Conservation (phyloP, 1,284 basidiomycete genomes). For the Ceratobasidium sp. region DNA sequence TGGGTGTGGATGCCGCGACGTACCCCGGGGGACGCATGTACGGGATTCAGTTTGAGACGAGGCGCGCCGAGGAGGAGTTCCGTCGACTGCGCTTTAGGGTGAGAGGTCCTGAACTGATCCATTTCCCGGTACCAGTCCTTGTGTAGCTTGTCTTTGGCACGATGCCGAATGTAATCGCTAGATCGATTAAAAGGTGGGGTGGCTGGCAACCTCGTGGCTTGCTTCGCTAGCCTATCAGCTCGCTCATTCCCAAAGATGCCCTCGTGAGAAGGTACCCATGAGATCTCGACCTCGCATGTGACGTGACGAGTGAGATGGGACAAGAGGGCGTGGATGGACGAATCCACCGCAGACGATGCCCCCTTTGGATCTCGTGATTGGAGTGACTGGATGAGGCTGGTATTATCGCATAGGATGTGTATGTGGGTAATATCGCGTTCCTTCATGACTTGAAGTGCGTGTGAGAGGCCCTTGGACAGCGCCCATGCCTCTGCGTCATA, state of each 20-base stretch:
- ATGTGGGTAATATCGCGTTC: not conserved
- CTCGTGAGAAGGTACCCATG: not conserved
- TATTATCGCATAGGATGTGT: not conserved
- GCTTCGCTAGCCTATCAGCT: not conserved
- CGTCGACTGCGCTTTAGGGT: not conserved
- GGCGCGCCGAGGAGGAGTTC: not conserved
- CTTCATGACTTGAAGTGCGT: not conserved
- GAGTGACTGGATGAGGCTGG: not conserved
- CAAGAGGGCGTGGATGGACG: not conserved
- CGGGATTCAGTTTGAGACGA: not conserved
- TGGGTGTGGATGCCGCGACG: not conserved
- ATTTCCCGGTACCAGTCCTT: not conserved
- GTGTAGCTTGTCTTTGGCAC: not conserved
- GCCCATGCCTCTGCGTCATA: not conserved
- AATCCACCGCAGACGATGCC: not conserved
- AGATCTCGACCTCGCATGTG: not conserved
- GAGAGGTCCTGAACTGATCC: not conserved
- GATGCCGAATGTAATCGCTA: not conserved
- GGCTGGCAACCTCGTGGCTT: not conserved
- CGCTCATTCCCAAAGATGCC: not conserved
- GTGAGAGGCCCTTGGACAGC: not conserved
- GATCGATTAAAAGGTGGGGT: not conserved
- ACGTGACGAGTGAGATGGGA: not conserved
- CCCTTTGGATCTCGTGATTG: not conserved
- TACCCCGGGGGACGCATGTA: not conserved